These are phyloP conservation scores for Chlamydomonas applanata DNA, from an alignment of 139 green algal genomes.

Conservation along the genomic window DNA sequence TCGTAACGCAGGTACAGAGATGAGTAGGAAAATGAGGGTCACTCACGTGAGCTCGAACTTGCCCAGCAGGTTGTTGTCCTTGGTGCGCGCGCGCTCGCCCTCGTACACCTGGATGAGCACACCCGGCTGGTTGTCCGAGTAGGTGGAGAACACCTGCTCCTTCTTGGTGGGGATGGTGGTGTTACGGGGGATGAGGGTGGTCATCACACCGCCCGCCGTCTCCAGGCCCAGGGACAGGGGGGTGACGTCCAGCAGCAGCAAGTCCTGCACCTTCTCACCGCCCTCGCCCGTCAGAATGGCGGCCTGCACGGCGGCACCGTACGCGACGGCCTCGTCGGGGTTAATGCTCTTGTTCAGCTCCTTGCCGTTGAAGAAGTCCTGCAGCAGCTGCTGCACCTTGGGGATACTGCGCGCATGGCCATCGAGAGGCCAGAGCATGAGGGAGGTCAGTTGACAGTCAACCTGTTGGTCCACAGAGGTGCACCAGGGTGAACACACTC, in stretches of 20 bases:
- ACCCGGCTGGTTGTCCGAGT: constrained; percentile 94
- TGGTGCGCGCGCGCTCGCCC: constrained; percentile 79
- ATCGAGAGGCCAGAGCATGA: no score
- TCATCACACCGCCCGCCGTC: constrained; percentile 74
- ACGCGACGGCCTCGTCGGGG: constrained; percentile 96
- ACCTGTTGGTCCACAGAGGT: no score
- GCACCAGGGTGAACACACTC: no score
- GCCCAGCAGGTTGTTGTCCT: constrained; percentile 92
- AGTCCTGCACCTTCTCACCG: constrained; percentile 91
- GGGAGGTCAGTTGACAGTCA: no score
- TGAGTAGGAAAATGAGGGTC: no score
- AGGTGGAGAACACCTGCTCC: constrained; percentile 97
- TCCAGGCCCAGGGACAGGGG: constrained; percentile 92
- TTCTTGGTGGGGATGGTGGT: constrained; percentile 97
- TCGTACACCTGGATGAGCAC: constrained; percentile 87
- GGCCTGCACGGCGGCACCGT: constrained; percentile 93
- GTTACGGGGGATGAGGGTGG: constrained; percentile 88
- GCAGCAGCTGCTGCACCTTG: constrained; percentile 93
- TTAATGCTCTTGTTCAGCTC: constrained; percentile 98
- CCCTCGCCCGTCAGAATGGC: constrained; percentile 88
- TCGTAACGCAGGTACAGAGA: no score
- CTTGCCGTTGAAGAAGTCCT: constrained; percentile 75
- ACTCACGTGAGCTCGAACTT: constrained; percentile 92
- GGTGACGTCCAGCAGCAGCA: constrained; percentile 93
- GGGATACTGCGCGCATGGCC: constrained; percentile 63